Conservation (phyloP, 495 filamentous ascomycete species). For the Rostrohypoxylon terebratum region DNA sequence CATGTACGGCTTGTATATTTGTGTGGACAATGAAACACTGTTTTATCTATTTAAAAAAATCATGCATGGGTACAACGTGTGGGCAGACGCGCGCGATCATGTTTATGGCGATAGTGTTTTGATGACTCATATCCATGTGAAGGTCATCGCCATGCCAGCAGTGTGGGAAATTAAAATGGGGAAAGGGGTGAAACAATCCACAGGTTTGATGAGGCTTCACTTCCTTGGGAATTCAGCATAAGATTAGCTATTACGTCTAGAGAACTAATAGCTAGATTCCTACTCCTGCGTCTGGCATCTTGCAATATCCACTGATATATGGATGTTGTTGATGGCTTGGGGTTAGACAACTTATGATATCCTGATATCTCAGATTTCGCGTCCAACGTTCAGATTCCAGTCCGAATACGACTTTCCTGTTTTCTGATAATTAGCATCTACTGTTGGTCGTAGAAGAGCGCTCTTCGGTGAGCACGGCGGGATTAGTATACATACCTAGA, state of each 20-base stretch:
- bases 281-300: background rate
- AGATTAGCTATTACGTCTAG: background rate
- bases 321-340: no score
- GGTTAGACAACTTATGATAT: no score
- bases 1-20: constrained; percentile 23
- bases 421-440: no score
- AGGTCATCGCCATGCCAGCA: background rate
- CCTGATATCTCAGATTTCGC: no score
- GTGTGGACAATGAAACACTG: constrained; percentile 29
- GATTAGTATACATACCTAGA: no score
- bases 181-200: background rate
- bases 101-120: background rate
- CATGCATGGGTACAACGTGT: background rate
- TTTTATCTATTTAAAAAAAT: no score
- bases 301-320: no score
- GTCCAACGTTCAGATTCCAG: no score
- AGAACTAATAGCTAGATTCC: background rate
- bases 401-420: no score
- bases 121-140: no score
- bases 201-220: background rate
- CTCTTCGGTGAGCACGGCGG: no score
- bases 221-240: background rate
- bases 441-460: no score
- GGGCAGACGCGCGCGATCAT: background rate
- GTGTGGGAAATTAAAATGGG: background rate